A percentile compares a stretch with the other conserved stretches of the same genome.
Evolutionary conservation across 1,284 basidiomycete species (phyloP).

Genomic region (Apiotrichum sp.): DNA sequence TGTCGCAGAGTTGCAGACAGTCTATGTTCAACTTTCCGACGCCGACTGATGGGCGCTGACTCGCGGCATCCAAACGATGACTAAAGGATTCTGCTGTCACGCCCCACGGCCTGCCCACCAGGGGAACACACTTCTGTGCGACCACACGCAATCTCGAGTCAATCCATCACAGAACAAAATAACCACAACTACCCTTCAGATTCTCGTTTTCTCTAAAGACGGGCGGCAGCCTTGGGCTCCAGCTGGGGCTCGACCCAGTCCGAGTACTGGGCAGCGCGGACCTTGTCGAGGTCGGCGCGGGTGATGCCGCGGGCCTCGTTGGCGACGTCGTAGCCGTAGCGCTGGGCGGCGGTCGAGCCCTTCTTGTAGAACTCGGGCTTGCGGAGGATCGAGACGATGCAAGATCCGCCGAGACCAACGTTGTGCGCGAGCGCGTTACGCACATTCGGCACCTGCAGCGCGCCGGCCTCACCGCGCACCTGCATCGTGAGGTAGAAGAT

Average conservation of each 20-base stretch:
- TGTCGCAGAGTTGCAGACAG: no score
- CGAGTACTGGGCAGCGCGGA: constrained; percentile 9
- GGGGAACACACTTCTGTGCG: no score
- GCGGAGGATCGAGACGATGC: constrained; percentile 17
- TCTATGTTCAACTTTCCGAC: no score
- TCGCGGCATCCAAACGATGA: no score
- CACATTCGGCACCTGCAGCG: constrained; percentile 16
- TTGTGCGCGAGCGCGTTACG: constrained; percentile 16
- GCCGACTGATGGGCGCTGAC: no score
- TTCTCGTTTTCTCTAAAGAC: background rate
- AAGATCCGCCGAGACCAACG: constrained; percentile 18
- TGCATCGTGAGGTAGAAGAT: constrained; percentile 22
- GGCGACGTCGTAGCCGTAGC: constrained; percentile 16
- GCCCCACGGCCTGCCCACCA: no score
- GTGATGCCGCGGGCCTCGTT: constrained; percentile 14
- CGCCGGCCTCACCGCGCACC: constrained; percentile 16
- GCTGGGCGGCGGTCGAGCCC: constrained; percentile 8
- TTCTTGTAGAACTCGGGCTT: constrained; percentile 12
- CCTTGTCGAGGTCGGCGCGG: constrained; percentile 13
- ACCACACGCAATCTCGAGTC: no score
- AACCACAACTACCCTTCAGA: no score
- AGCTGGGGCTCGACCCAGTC: constrained; percentile 4
- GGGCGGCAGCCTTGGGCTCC: background rate
- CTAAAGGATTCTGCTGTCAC: no score
- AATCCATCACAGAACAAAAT: no score